phyloP scores from a whole-genome alignment of 1,139 yeast genomes.

The Wickerhamomyces sp. region DNA sequence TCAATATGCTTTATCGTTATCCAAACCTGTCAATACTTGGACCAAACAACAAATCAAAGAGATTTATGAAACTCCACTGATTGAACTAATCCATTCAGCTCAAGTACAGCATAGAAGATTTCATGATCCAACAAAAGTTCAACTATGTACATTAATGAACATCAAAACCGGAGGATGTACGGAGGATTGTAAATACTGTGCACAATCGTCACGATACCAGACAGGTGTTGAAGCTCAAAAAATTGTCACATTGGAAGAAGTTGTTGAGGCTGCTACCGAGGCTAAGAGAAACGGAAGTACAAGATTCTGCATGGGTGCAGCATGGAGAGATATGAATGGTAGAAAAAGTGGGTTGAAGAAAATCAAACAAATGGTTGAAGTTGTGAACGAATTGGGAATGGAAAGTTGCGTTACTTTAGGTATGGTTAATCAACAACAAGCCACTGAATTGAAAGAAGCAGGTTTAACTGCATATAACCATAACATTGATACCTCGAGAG shows the following conservation, averaged over 20 bases:
- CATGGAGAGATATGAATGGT: slow-evolving; percentile 84
- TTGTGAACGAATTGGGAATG: slow-evolving; percentile 61
- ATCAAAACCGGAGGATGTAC: slow-evolving; percentile 80
- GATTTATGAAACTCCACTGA: slow-evolving; percentile 60
- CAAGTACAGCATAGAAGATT: slow-evolving; percentile 61
- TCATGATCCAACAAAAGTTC: slow-evolving; percentile 69
- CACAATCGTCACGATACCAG: slow-evolving; percentile 64
- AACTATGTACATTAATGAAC: slow-evolving; percentile 68
- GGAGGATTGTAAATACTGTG: slow-evolving; percentile 78
- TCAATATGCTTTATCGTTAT: slow-evolving; percentile 25
- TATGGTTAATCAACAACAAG: slow-evolving; percentile 64
- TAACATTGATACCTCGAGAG: slow-evolving; percentile 75
- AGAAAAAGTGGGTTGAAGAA: slow-evolving; percentile 61
- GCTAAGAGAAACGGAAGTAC: slow-evolving; percentile 73
- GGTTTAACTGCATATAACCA: slow-evolving; percentile 82
- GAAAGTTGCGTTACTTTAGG: slow-evolving; percentile 82
- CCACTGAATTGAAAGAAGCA: slow-evolving; percentile 51
- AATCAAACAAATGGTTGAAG: slow-evolving; percentile 61
- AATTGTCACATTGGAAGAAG: slow-evolving; percentile 55
- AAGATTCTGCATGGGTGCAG: slow-evolving; percentile 82
- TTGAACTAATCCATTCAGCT: slow-evolving; percentile 58
- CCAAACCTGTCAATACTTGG: slow-evolving; percentile 49
- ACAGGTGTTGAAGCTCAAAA: slow-evolving; percentile 70
- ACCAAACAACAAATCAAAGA: slow-evolving; percentile 51
- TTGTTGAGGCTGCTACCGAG: slow-evolving; percentile 54